Evolutionary conservation across 306 rosid genomes (phyloP), one percentile per base, ranked within the genome.

Genomic region (Dalbergia cultrata): DNA sequence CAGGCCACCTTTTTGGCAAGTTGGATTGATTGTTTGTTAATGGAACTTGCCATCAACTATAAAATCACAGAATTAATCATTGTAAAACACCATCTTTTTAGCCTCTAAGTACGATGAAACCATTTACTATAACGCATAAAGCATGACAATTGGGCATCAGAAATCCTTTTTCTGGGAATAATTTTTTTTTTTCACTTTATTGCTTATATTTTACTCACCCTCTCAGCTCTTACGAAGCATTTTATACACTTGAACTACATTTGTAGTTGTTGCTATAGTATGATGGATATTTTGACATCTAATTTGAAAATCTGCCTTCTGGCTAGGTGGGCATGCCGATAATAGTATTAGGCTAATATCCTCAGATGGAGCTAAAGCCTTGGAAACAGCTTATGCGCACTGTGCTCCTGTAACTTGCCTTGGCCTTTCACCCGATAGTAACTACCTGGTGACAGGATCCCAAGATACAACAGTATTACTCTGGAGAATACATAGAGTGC

Each of bases 381-480:
- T 95, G 77, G 99, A 95, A 85, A 92, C 93, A 57, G 99, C 98
- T 47, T 83, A 80, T 83, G 99, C 88, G 6, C 99, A 95, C 81
- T 86, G 97, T 86, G 97, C 97, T 74, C 97, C 99, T 13, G 98
- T 93, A 57, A 95, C 99, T 35, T 91, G 97, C 81, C 86, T 95
- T 61, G 88, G 92, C 61, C 93, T 95, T 79, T 95, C 99, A 75
- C 84, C 89, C 11, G 93, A 95, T 87, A 89, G 97, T 84, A 85
- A 86, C 83, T 93, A 90, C 87, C 91, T 95, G 78, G 99, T 89
- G 76, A 87, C 97, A 2, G 99, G 99, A 82, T 93, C 98, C 57
- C 93, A 84, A 59, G 99, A 95, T 72, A 85, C 94, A 19, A 95
- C 97, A 35, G 88, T 95, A 43, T 73, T 91, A 79, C 87, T 95